Percentiles rank a stretch among this genome's conserved stretches.
These are phyloP conservation scores for Neurospora sp. DNA, from an alignment of 495 filamentous ascomycete species.

Conservation along the genomic window DNA sequence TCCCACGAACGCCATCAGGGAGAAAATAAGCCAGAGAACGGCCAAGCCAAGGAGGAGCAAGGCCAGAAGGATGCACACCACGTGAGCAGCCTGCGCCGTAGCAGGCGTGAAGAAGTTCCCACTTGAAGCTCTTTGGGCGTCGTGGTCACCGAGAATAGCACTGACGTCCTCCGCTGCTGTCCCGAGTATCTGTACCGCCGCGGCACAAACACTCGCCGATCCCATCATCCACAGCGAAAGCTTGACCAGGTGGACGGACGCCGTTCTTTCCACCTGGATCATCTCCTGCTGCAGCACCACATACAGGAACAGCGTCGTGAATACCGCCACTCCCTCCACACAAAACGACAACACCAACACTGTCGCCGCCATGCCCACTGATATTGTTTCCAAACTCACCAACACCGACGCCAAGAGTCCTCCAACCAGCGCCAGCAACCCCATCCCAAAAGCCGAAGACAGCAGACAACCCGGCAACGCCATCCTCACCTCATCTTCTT, in stretches of 20 bases:
- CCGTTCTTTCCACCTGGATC: slow-evolving; percentile 5
- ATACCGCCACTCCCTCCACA: not conserved
- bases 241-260: slow-evolving; percentile 2
- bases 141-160: not conserved
- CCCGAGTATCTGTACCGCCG: slow-evolving; percentile 5
- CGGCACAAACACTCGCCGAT: slow-evolving; percentile 4
- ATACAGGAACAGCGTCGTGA: slow-evolving; percentile 1
- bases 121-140: not conserved
- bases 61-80: slow-evolving; percentile 3
- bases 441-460: not conserved
- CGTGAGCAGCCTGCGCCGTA: not conserved
- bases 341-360: slow-evolving; percentile 5
- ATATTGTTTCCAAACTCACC: not conserved
- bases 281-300: slow-evolving; percentile 8
- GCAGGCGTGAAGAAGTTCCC: not conserved
- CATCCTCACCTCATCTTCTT: slow-evolving; percentile 1
- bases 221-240: slow-evolving; percentile 6
- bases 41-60: slow-evolving; percentile 8
- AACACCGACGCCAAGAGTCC: not conserved
- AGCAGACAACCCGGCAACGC: not conserved
- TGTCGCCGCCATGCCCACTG: not conserved
- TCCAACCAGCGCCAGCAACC: slow-evolving; percentile 2
- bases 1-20: not conserved
- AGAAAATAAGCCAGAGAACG: slow-evolving; percentile 1
- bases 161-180: not conserved